Base-by-base conservation (phyloP, 495 filamentous ascomycete species). In the Hypoxylon intermedium region DNA sequence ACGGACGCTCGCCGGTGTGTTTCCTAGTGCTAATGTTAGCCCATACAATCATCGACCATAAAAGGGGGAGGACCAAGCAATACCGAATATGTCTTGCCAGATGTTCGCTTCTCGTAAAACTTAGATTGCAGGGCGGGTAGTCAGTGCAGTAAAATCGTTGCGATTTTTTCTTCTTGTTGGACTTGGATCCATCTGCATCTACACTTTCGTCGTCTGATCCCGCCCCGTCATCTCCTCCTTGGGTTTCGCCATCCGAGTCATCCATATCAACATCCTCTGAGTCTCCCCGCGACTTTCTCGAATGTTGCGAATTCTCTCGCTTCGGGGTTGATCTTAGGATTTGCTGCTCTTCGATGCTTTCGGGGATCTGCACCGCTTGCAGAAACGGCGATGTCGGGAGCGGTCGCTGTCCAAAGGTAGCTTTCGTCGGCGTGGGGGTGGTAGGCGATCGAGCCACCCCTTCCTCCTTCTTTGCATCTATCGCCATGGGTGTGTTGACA, bases 71-170 rank as follows among this genome's bases (percentile, higher is more conserved):
- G 9, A 18, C 13, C n/a, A 38, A 52, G 20, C 42, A 53, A 36
- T 82, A 92, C 89, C 90, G 86, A 59, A 98, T 98, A 61, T 98
- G 94, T 24, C 94, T 83, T 9, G 94, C 94, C 48, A 98, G 74
- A 76, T 98, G 94, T 72, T 98, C 94, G 68, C 95, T 98, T 33
- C 94, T 83, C 1, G 94, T 98, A 72, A 98, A 98, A 71, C 93
- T 96, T 20, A 98, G 74, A 67, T 88, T 92, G 74, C 94, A 98
- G 13, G 92, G 90, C 36, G 95, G 95, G 67, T 93, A 97, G 19
- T 96, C 91, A n/a, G 89, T 96, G 76, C 94, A 98, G 72, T 91
- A 97, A 69, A 98, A 98, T 38, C 92, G 84, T 69, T 97, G 93
- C 1, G 93, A 93, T 73, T 97, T 97, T 77, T 98, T 98, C 81